Conservation (phyloP, 495 filamentous ascomycete genomes). For the Niebla homalea region DNA sequence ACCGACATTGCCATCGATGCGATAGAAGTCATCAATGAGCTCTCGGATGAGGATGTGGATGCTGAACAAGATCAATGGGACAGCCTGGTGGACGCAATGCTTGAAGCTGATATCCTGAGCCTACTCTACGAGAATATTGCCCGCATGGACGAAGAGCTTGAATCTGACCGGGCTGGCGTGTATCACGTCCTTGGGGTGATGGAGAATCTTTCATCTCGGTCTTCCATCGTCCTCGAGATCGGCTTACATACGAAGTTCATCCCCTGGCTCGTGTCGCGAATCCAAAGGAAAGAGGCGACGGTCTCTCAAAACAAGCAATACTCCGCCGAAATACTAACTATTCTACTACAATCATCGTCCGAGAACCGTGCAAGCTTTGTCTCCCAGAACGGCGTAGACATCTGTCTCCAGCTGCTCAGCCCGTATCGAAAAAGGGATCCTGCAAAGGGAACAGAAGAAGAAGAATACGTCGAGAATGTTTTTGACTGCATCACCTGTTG, state of each 20-base stretch:
- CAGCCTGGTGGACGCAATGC: conserved; percentile 61
- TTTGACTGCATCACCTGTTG: conserved; percentile 75
- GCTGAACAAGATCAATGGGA: conserved; percentile 78
- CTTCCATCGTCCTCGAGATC: conserved; percentile 45
- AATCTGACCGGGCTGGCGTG: conserved; percentile 68
- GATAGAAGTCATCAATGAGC: conserved; percentile 79
- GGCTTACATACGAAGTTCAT: conserved; percentile 53
- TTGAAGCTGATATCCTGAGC: conserved; percentile 70
- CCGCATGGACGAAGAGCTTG: conserved; percentile 67
- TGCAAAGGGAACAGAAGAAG: conserved; percentile 71
- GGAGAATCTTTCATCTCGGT: conserved; percentile 72
- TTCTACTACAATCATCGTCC: conserved; percentile 59
- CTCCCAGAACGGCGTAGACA: conserved; percentile 58
- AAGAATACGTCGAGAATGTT: conserved; percentile 87
- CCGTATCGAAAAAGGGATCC: conserved; percentile 87
- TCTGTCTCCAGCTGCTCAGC: conserved; percentile 68
- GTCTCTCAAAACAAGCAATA: conserved; percentile 91
- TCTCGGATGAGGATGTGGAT: conserved; percentile 88
- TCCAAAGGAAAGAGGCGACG: conserved; percentile 45
- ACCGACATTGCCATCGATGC: conserved; percentile 91
- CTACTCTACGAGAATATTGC: conserved; percentile 72
- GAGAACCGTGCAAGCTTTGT: conserved; percentile 52
- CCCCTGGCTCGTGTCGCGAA: conserved; percentile 62
- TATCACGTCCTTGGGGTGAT: conserved; percentile 77
- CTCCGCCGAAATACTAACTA: conserved; percentile 79